Conservation (phyloP, 2,329 filamentous ascomycete genomes). For the Endocalyx cinctus region DNA sequence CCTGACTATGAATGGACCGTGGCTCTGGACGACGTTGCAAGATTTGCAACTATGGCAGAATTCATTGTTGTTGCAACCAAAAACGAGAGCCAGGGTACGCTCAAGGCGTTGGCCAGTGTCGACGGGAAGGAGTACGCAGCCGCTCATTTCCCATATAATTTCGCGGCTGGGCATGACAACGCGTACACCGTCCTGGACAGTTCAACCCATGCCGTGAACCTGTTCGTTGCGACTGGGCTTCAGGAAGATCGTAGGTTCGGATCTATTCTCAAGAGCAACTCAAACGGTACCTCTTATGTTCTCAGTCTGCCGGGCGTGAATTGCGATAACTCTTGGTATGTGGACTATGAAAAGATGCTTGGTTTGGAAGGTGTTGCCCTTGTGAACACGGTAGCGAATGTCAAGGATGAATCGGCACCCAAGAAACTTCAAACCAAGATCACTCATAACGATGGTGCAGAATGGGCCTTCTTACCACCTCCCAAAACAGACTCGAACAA, state of each 20-base stretch:
- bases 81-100: slow-evolving; percentile 60
- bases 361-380: slow-evolving; percentile 86
- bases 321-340: slow-evolving; percentile 69
- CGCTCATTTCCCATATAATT: slow-evolving; percentile 81
- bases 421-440: slow-evolving; percentile 90
- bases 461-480: slow-evolving; percentile 76
- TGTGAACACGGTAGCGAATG: slow-evolving; percentile 80
- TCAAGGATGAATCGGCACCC: slow-evolving; percentile 56
- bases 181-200: slow-evolving; percentile 94
- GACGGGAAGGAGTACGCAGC: slow-evolving; percentile 79
- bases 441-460: slow-evolving; percentile 90
- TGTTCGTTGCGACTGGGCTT: slow-evolving; percentile 81
- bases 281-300: slow-evolving; percentile 93
- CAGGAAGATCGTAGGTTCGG: slow-evolving; percentile 66
- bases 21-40: slow-evolving; percentile 67
- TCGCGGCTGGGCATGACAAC: slow-evolving; percentile 71
- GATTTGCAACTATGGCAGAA: slow-evolving; percentile 93
- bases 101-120: slow-evolving; percentile 77
- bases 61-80: slow-evolving; percentile 87
- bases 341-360: slow-evolving; percentile 94
- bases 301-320: slow-evolving; percentile 79
- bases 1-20: slow-evolving; percentile 61
- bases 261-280: slow-evolving; percentile 95
- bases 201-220: slow-evolving; percentile 87
- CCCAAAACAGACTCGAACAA: slow-evolving; percentile 66